Conservation (phyloP, 768 basidiomycete genomes). For the Mrakia gelida region DNA sequence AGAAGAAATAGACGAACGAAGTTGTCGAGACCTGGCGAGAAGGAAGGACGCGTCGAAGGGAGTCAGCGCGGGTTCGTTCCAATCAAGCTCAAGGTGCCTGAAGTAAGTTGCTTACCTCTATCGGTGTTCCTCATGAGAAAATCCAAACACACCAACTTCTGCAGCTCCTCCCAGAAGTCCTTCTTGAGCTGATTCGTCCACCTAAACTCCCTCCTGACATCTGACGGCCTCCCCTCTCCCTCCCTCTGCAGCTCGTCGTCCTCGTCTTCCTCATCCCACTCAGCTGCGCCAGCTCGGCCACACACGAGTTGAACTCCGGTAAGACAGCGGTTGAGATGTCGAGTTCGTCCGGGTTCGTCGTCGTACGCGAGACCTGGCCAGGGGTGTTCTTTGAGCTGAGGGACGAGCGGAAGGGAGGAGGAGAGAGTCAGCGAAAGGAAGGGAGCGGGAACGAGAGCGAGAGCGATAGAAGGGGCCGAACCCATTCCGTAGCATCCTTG, state of each 20-base stretch:
- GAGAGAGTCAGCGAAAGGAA: not conserved
- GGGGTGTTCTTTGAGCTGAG: constrained; percentile 64
- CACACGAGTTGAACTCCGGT: constrained; percentile 51
- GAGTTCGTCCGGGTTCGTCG: constrained; percentile 2
- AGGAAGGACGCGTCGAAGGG: not conserved
- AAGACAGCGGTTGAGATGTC: constrained; percentile 20
- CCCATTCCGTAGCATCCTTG: constrained; percentile 31
- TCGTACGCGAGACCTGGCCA: constrained; percentile 69
- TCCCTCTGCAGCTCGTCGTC: constrained; percentile 63
- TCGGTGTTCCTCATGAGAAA: constrained; percentile 85
- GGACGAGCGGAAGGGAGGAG: not conserved
- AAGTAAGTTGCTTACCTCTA: constrained; percentile 48
- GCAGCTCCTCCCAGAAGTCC: constrained; percentile 79
- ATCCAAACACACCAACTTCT: constrained; percentile 88
- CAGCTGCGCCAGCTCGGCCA: constrained; percentile 61
- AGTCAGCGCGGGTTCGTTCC: not conserved
- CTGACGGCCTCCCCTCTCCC: constrained; percentile 48
- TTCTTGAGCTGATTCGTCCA: constrained; percentile 76
- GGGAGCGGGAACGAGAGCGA: not conserved
- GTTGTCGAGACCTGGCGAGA: constrained; percentile 62
- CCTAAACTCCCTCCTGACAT: constrained; percentile 54
- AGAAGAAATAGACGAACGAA: constrained; percentile 46
- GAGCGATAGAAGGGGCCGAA: not conserved
- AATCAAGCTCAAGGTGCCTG: too few relatives aligned
- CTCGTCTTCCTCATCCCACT: constrained; percentile 55